phyloP scores from a whole-genome alignment of 345 rosid species.

The Salix suchowensis region DNA sequence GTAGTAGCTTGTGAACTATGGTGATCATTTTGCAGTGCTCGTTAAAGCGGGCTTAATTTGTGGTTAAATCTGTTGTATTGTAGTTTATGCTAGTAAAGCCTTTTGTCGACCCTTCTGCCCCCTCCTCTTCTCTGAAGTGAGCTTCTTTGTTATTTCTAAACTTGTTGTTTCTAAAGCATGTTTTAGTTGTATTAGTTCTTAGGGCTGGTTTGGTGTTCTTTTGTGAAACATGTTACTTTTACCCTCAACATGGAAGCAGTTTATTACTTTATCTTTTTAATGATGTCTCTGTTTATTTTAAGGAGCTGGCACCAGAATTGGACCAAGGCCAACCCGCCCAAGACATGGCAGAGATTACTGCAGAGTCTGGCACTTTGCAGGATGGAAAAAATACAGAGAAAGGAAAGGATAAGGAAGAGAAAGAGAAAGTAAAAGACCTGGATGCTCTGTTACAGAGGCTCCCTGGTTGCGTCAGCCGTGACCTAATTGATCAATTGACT shows the following conservation, averaged over 20 bases:
- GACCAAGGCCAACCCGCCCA: constrained; percentile 55
- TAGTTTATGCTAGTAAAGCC: background rate
- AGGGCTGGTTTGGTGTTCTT: background rate
- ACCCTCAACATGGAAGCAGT: background rate
- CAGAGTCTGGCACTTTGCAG: constrained; percentile 47
- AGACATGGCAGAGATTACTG: constrained; percentile 53
- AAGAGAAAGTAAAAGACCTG: constrained; percentile 60
- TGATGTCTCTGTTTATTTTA: constrained; percentile 5
- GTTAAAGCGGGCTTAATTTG: background rate
- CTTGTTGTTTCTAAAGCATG: background rate
- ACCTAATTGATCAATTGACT: constrained; percentile 93
- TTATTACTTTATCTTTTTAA: background rate
- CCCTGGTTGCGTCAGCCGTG: constrained; percentile 92
- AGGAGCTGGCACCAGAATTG: constrained; percentile 69
- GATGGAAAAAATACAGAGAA: constrained; percentile 62
- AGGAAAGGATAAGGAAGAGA: constrained; percentile 82
- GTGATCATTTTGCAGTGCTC: background rate
- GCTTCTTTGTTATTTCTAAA: background rate
- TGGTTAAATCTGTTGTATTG: background rate
- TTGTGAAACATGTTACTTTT: background rate
- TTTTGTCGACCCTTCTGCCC: background rate
- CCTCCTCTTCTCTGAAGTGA: background rate
- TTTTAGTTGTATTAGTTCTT: background rate
- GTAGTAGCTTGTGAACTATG: background rate
- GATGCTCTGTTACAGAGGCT: constrained; percentile 94